Percentiles rank a stretch among this genome's conserved stretches.
phyloP scores from a whole-genome alignment of 192 early-diverging fungal species.

The Coemansia sp. region DNA sequence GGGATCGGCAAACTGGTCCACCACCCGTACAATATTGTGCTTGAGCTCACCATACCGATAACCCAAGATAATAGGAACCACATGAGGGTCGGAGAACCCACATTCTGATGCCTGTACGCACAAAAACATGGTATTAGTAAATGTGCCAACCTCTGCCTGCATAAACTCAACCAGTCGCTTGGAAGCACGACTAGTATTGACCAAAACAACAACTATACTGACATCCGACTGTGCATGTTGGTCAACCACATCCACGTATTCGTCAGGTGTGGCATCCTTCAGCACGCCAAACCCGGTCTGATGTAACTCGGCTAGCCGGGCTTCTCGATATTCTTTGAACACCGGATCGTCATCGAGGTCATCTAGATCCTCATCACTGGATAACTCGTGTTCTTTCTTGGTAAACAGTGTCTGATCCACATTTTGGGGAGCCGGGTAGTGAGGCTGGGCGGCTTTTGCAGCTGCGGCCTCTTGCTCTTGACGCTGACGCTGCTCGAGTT shows the following conservation, averaged over 20 bases:
- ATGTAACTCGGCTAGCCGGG: slow-evolving; percentile 19
- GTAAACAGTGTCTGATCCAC: slow-evolving; percentile 10
- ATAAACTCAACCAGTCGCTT: slow-evolving; percentile 19
- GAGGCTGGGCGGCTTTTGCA: slow-evolving; percentile 8
- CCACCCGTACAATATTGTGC: slow-evolving; percentile 43
- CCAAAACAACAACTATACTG: slow-evolving; percentile 14
- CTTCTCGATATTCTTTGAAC: slow-evolving; percentile 36
- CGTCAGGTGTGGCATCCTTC: slow-evolving; percentile 22
- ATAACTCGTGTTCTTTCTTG: slow-evolving; percentile 11
- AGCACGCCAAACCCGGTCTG: slow-evolving; percentile 14
- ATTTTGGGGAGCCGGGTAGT: not conserved
- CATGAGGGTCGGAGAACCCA: slow-evolving; percentile 27
- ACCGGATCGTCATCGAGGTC: slow-evolving; percentile 18
- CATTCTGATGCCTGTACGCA: slow-evolving; percentile 35
- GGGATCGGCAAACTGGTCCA: slow-evolving; percentile 22
- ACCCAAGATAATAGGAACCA: slow-evolving; percentile 37
- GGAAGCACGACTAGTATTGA: slow-evolving; percentile 14
- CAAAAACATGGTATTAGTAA: slow-evolving; percentile 26
- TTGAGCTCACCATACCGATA: slow-evolving; percentile 35
- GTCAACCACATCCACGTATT: slow-evolving; percentile 47
- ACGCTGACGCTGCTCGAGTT: slow-evolving; percentile 8
- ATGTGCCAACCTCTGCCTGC: slow-evolving; percentile 4
- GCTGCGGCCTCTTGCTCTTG: slow-evolving; percentile 4
- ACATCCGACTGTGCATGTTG: slow-evolving; percentile 14
- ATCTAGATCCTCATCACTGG: not conserved